A percentile compares a stretch with the other conserved stretches of the same genome.
Evolutionary conservation across 1,284 basidiomycete species (phyloP).

Genomic region (Rhodotorula sp.): DNA sequence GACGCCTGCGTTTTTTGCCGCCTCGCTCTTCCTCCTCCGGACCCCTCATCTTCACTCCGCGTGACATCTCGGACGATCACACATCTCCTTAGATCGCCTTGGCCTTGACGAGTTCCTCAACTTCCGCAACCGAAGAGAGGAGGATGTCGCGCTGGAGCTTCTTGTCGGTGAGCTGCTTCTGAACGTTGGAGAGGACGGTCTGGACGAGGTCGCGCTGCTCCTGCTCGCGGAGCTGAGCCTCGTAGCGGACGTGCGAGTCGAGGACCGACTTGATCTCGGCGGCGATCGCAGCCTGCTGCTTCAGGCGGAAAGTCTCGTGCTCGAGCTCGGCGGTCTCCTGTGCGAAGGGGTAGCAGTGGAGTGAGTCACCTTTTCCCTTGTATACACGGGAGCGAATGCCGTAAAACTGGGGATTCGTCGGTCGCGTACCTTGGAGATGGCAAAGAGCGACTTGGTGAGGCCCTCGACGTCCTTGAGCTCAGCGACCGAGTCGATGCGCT

Average conservation of each 20-base stretch:
- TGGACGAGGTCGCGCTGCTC: slow-evolving; percentile 90
- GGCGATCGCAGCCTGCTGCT: slow-evolving; percentile 82
- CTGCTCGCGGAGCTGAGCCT: slow-evolving; percentile 93
- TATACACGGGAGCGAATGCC: no score
- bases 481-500: slow-evolving; percentile 84
- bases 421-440: slow-evolving; percentile 74
- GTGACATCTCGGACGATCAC: background rate
- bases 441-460: slow-evolving; percentile 85
- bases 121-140: slow-evolving; percentile 75
- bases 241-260: slow-evolving; percentile 96
- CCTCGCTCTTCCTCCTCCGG: background rate
- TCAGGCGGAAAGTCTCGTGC: slow-evolving; percentile 82
- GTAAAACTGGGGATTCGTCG: background rate
- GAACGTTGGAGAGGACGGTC: slow-evolving; percentile 80
- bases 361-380: background rate
- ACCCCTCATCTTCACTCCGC: background rate
- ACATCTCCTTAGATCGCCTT: slow-evolving; percentile 60
- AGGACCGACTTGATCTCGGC: slow-evolving; percentile 90
- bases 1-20: background rate
- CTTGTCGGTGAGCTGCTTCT: slow-evolving; percentile 78
- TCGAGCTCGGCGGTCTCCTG: slow-evolving; percentile 92
- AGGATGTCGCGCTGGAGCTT: slow-evolving; percentile 93
- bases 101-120: slow-evolving; percentile 76
- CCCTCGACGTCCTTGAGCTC: slow-evolving; percentile 92
- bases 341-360: no score